A percentile compares a stretch with the other conserved stretches of the same genome.
Evolutionary conservation across 768 basidiomycete genomes (phyloP).

Genomic region (Pulveroboletus sp.): DNA sequence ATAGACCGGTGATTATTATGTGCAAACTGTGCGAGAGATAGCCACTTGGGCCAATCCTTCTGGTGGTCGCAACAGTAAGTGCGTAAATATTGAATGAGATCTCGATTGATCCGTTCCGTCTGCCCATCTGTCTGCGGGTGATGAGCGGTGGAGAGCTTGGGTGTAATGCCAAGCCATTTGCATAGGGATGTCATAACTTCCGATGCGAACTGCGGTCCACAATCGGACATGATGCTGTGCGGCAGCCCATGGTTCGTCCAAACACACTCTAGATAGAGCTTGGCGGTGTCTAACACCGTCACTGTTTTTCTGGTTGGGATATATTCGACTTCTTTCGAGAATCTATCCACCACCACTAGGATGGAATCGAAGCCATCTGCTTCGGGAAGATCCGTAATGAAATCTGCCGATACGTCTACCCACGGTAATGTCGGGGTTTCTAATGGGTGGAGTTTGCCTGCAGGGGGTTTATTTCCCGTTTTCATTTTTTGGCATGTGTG

Average conservation of each 20-base stretch:
- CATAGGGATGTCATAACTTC: neutral
- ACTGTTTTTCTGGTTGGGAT: neutral
- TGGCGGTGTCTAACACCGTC: neutral
- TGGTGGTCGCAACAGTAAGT: no score
- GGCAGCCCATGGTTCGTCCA: constrained; percentile 5
- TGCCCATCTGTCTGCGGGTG: constrained; percentile 38
- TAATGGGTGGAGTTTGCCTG: no score
- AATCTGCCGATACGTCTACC: no score
- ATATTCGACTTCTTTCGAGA: neutral
- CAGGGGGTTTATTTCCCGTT: no score
- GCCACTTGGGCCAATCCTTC: no score
- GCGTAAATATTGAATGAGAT: neutral
- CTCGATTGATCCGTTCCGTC: constrained; percentile 32
- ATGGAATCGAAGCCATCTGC: neutral
- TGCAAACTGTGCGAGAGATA: no score
- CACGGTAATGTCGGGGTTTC: no score
- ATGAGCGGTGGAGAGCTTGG: constrained; percentile 26
- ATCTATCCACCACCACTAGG: neutral
- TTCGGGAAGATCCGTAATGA: no score
- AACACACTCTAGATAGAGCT: neutral
- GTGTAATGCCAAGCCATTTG: constrained; percentile 10
- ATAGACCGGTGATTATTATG: no score
- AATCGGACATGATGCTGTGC: neutral
- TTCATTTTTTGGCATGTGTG: no score
- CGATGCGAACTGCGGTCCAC: neutral